Evolutionary conservation across 78 protist species (phyloP), one percentile per base, ranked within the genome.

Genomic region (Emiliania huxleyi): DNA sequence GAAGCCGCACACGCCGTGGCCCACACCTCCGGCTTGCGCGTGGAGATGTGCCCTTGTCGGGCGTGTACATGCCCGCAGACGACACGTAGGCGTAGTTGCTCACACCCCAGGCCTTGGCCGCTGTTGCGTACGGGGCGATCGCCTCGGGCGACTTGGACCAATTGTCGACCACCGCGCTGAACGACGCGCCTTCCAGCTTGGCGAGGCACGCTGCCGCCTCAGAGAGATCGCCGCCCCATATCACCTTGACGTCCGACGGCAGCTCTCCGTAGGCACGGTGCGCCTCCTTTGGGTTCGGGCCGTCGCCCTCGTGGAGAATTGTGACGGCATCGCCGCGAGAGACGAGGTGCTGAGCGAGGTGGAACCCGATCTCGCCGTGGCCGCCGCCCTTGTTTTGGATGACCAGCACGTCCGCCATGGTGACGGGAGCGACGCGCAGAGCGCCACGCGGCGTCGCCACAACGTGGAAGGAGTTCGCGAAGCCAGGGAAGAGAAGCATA

Each of bases 321-420:
- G 91, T 87, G 42, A 87, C 91, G 26, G 6, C 48, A 21, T 29
- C 3, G 23, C 69, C 69, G 8, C 48, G 11, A 15, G n/a, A 18
- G 23, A 0, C 55, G 69, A 81, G 88, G 49, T 81, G 56, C 46
- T 42, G 52, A 44, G 88, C 88, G 81, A 71, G 81, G 81, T 71
- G 81, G 81, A 33, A 71, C 40, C 81, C 90, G 18, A 44, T 49
- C 73, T 87, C 91, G 38, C 91, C 91, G 45, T 87, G 91, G 69
- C 91, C 91, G 73, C 91, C 91, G 5, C 91, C 91, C 33, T 87
- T 87, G 91, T 87, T 87, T 49, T 87, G 91, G 42, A 87, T 15
- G 75, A 87, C 52, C 19, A 87, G 75, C n/a, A n/a, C n/a, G n/a
- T n/a, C n/a, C n/a, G n/a, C n/a, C n/a, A n/a, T n/a, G n/a, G n/a